A percentile compares a stretch with the other conserved stretches of the same genome.
Conservation (phyloP, 2,329 filamentous ascomycete genomes). For the Apiospora saccharicola region DNA sequence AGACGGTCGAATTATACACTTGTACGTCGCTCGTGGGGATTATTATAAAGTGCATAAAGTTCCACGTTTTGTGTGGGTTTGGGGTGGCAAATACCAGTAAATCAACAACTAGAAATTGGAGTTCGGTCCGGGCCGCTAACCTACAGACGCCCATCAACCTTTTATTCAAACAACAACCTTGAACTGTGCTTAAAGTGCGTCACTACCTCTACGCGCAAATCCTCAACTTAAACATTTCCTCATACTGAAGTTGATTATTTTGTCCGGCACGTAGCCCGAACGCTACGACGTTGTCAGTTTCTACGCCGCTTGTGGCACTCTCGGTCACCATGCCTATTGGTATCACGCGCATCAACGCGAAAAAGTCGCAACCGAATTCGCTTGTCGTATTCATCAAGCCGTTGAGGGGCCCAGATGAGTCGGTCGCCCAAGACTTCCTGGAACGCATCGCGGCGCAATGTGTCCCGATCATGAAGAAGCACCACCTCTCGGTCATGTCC, state of each 20-base stretch:
- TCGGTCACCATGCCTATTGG: conserved; percentile 74
- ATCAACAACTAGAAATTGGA: background rate
- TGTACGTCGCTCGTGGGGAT: background rate
- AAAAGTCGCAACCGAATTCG: conserved; percentile 75
- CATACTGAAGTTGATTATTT: background rate
- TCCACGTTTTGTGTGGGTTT: background rate
- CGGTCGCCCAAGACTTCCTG: conserved; percentile 72
- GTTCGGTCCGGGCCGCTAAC: background rate
- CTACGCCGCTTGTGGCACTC: background rate
- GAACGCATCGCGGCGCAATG: conserved; percentile 84
- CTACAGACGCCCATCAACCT: background rate
- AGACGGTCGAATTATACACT: too few species aligned
- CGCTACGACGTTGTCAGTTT: background rate
- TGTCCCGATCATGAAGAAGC: conserved; percentile 73
- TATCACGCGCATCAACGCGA: conserved; percentile 80
- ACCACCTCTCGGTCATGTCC: conserved; percentile 70
- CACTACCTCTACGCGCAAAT: background rate
- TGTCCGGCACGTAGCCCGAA: background rate
- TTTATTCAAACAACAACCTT: background rate
- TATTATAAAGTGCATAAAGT: background rate
- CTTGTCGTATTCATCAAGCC: conserved; percentile 88
- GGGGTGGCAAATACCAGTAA: background rate
- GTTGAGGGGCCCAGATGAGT: conserved; percentile 68
- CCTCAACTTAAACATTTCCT: background rate
- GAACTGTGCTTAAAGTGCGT: background rate